A percentile compares a stretch with the other conserved stretches of the same genome.
These are phyloP conservation scores for Tremella yokohamensis DNA, from an alignment of 768 basidiomycete genomes.

Conservation along the genomic window DNA sequence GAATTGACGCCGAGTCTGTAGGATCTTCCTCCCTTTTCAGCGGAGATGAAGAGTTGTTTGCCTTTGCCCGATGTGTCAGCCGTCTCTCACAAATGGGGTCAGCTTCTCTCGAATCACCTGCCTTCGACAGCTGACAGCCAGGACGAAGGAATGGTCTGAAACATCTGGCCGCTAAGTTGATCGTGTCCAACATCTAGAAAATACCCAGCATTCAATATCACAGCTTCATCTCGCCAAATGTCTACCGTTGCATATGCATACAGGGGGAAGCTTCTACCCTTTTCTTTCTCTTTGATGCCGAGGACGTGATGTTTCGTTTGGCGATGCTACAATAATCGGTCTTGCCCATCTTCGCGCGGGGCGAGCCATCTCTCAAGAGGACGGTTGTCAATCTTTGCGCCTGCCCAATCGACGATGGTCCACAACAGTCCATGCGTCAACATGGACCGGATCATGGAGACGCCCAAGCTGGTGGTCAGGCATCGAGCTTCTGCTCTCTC, in stretches of 20 bases:
- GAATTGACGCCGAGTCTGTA: conserved; percentile 69
- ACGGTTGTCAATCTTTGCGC: conserved; percentile 48
- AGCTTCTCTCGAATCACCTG: conserved; percentile 10
- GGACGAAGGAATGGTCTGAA: conserved; percentile 79
- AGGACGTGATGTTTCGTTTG: background rate
- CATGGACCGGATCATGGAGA: conserved; percentile 85
- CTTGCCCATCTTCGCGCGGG: background rate
- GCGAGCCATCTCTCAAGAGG: conserved; percentile 36
- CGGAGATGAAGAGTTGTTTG: conserved; percentile 95
- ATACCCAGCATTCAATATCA: background rate
- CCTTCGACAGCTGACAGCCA: conserved; percentile 72
- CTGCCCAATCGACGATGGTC: conserved; percentile 73
- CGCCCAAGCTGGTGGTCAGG: conserved; percentile 51
- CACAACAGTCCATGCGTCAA: conserved; percentile 90
- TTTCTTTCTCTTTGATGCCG: background rate
- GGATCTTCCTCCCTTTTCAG: conserved; percentile 86
- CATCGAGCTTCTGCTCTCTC: no score
- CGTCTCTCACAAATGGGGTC: conserved; percentile 51
- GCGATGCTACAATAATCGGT: conserved; percentile 5
- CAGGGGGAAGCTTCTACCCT: background rate
- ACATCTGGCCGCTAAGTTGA: conserved; percentile 20
- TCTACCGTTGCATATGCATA: background rate
- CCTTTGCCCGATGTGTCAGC: conserved; percentile 77
- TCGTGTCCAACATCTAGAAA: background rate
- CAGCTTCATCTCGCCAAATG: background rate